Base-by-base conservation (phyloP, 306 rosid genomes). In the Echinosophora koreensis region DNA sequence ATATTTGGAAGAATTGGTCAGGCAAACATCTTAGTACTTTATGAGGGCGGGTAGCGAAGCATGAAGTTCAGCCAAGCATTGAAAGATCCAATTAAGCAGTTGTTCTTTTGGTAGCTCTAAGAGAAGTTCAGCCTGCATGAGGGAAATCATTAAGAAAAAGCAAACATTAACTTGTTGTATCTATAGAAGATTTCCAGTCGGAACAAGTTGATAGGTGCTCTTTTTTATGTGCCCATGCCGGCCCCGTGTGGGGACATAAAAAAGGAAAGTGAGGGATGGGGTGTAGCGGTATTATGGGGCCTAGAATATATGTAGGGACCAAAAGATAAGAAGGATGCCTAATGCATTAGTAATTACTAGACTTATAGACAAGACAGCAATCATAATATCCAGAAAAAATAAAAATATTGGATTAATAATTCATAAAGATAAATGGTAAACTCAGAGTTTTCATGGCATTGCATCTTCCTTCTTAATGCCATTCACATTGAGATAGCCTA, bases 71-170 rank as follows among this genome's bases (percentile, higher is more conserved):
- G 92, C 85, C 84, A 95, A 82, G 87, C 98, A 95, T 70, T 92
- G 96, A 71, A 95, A 95, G 74, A 88, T 84, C 98, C 98, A 95
- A 79, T 89, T 88, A 37, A 92, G 87, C 67, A 95, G 96, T 79
- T 95, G 98, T 66, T 90, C 98, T 77, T 86, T 95, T 4, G 97
- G 98, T 51, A 95, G 87, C 92, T 95, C 98, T 51, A 95, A 81
- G 61, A 95, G 97, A 86, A 95, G 97, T 66, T 89, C 95, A 46
- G 92, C 97, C 98, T 94, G 92, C 92, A 82, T 74, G 66, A 74
- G 16, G 61, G 11, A 69, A 71, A 60, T 35, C 65, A 76, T 6
- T 7, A 4, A 8, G 66, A 71, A 41, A 44, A 73, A 42, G 50
- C 37, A 79, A 77, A 55, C 22, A 56, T 27, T 27, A 77, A 65